phyloP scores from a whole-genome alignment of 139 green algal species.

The Haematococcus lacustris region DNA sequence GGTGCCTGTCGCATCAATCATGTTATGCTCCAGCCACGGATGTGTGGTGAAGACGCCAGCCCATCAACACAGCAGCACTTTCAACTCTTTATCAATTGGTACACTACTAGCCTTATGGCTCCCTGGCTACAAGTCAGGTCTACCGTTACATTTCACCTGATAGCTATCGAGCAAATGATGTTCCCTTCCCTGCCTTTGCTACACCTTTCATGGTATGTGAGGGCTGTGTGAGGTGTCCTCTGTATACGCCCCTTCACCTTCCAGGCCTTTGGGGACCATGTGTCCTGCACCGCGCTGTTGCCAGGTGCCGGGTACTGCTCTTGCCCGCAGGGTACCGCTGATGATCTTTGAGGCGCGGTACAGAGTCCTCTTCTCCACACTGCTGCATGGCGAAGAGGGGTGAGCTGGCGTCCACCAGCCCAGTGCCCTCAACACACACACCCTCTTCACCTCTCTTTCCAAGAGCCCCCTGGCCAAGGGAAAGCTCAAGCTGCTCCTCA shows the following conservation, averaged over 20 bases:
- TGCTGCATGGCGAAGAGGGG: constrained; percentile 27
- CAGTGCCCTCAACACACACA: neutral
- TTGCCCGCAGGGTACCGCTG: constrained; percentile 20
- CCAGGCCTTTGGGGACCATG: neutral
- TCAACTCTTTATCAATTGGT: neutral
- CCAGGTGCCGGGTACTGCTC: neutral
- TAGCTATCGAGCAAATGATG: neutral
- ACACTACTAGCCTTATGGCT: neutral
- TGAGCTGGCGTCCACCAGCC: constrained; percentile 5
- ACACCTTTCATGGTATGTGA: too few species aligned
- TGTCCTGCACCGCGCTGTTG: neutral
- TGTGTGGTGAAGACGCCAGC: neutral
- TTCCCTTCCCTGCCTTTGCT: too few species aligned
- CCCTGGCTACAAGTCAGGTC: neutral
- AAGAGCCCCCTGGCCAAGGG: too few species aligned
- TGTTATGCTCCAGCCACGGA: neutral
- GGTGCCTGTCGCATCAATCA: neutral
- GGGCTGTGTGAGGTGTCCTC: too few species aligned
- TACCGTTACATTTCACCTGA: neutral
- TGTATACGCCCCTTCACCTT: neutral
- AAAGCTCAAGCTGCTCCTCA: neutral
- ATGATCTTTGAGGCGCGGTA: constrained; percentile 68
- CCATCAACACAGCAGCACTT: neutral
- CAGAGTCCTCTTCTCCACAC: constrained; percentile 51
- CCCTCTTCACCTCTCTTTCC: too few species aligned